Evolutionary conservation across 352 stramenopile genomes (phyloP).

Genomic region (Hyaloperonospora brassicae): DNA sequence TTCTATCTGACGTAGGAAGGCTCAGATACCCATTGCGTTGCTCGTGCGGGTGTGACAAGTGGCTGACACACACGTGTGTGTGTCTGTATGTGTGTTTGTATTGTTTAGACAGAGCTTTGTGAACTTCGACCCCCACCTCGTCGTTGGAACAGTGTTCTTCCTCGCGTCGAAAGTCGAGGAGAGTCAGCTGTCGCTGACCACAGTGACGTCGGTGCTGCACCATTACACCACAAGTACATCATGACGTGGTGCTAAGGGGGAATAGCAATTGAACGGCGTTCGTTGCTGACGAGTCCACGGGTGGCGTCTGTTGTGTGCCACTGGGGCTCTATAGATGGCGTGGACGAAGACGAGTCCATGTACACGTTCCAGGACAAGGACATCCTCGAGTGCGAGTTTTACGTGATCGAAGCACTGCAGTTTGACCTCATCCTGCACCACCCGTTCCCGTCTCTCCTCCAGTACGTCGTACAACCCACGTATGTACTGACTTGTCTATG

Average conservation of each 20-base stretch:
- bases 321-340: conserved; percentile 33
- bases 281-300: not conserved
- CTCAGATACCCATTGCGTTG: not conserved
- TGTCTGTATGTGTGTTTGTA: not conserved
- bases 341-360: conserved; percentile 82
- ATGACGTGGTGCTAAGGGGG: not conserved
- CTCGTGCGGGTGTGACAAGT: not conserved
- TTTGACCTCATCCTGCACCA: conserved; percentile 86
- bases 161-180: conserved; percentile 84
- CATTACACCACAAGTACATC: conserved; percentile 79
- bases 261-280: not conserved
- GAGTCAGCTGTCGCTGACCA: conserved; percentile 71
- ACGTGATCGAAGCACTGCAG: conserved; percentile 81
- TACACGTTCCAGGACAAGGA: conserved; percentile 87
- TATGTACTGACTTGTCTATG: not conserved
- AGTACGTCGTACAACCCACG: conserved; percentile 29
- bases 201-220: conserved; percentile 72
- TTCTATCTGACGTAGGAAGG: conserved; percentile 77
- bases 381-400: conserved; percentile 87
- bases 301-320: conserved; percentile 1
- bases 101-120: conserved; percentile 77
- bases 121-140: conserved; percentile 84
- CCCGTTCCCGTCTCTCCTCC: conserved; percentile 72
- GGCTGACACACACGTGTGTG: not conserved
- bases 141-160: conserved; percentile 82